Conservation (phyloP, 192 early-diverging fungal species). For the Linnemannia zychae region DNA sequence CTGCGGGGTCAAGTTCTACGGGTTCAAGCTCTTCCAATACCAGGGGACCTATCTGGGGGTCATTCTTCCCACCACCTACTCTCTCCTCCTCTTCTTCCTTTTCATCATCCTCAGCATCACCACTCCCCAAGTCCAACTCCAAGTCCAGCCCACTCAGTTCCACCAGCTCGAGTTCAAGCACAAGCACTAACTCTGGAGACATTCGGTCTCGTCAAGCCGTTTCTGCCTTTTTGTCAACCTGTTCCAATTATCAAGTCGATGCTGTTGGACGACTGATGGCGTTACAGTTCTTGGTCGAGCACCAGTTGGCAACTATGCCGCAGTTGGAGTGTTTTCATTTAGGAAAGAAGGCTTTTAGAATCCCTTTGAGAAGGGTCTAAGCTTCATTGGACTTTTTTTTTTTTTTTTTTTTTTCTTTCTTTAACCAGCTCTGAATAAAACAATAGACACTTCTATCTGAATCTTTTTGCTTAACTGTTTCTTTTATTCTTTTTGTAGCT, state of each 20-base stretch:
- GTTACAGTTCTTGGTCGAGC: slow-evolving; percentile 25
- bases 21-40: background rate
- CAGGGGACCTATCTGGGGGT: background rate
- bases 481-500: too few species aligned
- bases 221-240: background rate
- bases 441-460: too few species aligned
- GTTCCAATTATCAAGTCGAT: slow-evolving; percentile 5
- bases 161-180: background rate
- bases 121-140: background rate
- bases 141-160: too few species aligned
- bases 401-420: too few species aligned
- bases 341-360: background rate
- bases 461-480: too few species aligned
- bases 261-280: slow-evolving; percentile 12
- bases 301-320: slow-evolving; percentile 12
- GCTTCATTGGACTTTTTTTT: too few species aligned
- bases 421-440: too few species aligned
- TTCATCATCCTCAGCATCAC: background rate
- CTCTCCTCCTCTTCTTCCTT: too few species aligned
- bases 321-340: slow-evolving; percentile 13
- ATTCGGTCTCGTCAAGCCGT: background rate
- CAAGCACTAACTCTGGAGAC: background rate
- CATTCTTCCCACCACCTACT: background rate
- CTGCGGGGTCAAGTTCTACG: background rate
- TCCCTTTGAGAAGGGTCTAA: slow-evolving; percentile 3